A percentile compares a stretch with the other conserved stretches of the same genome.
Evolutionary conservation across 1,284 basidiomycete species (phyloP).

Genomic region (Ustilago xerochloae): DNA sequence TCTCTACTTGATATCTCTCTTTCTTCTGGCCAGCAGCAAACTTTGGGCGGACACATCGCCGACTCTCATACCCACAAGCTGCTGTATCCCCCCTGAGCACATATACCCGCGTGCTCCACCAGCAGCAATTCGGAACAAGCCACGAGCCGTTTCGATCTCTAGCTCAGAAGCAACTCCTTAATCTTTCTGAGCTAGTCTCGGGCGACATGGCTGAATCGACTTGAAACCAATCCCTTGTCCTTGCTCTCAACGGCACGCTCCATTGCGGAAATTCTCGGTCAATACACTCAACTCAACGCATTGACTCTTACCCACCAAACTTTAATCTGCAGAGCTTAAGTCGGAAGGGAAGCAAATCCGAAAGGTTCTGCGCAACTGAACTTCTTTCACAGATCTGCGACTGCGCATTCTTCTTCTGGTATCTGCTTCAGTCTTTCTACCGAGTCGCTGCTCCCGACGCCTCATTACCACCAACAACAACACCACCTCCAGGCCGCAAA

Average conservation of each 20-base stretch:
- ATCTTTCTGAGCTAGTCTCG: background rate
- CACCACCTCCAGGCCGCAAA: background rate
- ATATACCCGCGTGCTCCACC: background rate
- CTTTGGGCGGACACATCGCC: background rate
- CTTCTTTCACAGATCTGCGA: background rate
- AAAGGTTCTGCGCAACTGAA: constrained; percentile 11
- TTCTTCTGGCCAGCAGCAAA: background rate
- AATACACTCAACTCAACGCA: constrained; percentile 17
- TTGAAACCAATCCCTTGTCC: background rate
- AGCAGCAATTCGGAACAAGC: too few relatives aligned
- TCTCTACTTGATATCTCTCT: background rate
- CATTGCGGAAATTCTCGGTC: constrained; percentile 18
- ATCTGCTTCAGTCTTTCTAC: background rate
- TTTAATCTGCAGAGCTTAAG: constrained; percentile 14
- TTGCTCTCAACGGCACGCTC: constrained; percentile 5
- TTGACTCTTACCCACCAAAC: constrained; percentile 4
- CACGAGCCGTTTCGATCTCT: background rate
- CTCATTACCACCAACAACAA: background rate
- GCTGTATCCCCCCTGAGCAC: constrained; percentile 1
- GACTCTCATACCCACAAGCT: background rate
- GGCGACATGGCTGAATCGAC: constrained; percentile 12
- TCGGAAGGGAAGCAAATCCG: background rate
- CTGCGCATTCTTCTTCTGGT: background rate
- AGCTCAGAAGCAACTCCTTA: background rate
- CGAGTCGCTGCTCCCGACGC: background rate